Percentiles rank a stretch among this genome's conserved stretches.
phyloP scores from a whole-genome alignment of 2,329 filamentous ascomycete genomes.

The Incumbomyces lentus region DNA sequence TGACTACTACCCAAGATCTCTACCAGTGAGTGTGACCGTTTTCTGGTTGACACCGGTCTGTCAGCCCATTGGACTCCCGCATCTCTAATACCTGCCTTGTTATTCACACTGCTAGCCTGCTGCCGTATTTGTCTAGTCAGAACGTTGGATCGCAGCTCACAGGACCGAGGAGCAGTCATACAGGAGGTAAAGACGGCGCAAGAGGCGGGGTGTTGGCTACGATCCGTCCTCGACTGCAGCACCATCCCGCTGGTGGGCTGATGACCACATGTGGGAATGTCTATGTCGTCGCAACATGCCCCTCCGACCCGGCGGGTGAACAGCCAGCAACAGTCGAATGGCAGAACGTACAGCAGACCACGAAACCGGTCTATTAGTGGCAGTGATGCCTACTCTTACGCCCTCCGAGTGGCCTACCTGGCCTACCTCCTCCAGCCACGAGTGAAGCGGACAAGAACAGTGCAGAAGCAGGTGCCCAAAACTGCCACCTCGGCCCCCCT shows the following conservation, averaged over 20 bases:
- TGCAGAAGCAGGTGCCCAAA: conserved; percentile 50
- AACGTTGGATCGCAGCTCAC: no score
- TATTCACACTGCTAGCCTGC: no score
- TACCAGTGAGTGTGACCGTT: no score
- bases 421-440: conserved; percentile 88
- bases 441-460: conserved; percentile 79
- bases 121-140: no score
- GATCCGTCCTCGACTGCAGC: no score
- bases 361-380: conserved; percentile 35
- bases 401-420: conserved; percentile 81
- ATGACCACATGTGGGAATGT: conserved; percentile 27
- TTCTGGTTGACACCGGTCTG: no score
- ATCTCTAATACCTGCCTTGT: no score
- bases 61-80: no score
- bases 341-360: conserved; percentile 31
- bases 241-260: conserved; percentile 2
- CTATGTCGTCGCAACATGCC: conserved; percentile 36
- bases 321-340: conserved; percentile 35
- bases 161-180: no score
- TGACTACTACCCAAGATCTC: no score
- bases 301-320: conserved; percentile 37
- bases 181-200: no score
- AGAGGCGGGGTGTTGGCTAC: no score
- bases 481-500: conserved; percentile 54
- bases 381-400: conserved; percentile 85